These are phyloP conservation scores for Chloris gayana DNA, from an alignment of 176 grass and related monocot species.

Conservation along the genomic window DNA sequence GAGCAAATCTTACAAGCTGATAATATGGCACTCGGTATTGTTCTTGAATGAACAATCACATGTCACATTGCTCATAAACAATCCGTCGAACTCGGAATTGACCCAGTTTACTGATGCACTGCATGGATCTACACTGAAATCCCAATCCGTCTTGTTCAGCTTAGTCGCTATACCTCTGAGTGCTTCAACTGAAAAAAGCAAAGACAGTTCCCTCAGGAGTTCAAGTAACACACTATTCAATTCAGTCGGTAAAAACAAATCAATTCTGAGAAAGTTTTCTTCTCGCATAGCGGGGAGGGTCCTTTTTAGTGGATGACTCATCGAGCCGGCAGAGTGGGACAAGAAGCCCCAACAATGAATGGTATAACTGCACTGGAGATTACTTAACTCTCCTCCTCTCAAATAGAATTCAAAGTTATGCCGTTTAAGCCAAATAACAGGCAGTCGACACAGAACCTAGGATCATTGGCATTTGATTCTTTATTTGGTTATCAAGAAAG, in stretches of 20 bases:
- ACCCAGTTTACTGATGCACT: conserved; percentile 47
- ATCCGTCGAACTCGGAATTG: conserved; percentile 18
- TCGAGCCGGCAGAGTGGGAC: too few species aligned
- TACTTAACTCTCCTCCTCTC: too few species aligned
- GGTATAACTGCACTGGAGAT: too few species aligned
- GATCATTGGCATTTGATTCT: background rate
- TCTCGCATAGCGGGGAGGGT: too few species aligned
- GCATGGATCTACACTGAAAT: conserved; percentile 79
- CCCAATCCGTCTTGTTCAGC: conserved; percentile 71
- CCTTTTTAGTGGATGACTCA: too few species aligned
- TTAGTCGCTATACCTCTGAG: conserved; percentile 63
- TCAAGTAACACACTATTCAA: too few species aligned
- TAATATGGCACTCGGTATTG: conserved; percentile 59
- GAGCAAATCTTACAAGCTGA: conserved; percentile 60
- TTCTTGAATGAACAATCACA: conserved; percentile 73
- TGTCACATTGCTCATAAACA: conserved; percentile 57
- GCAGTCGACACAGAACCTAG: background rate
- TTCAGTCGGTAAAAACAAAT: too few species aligned
- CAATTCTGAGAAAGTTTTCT: too few species aligned
- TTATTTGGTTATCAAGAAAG: conserved; percentile 1
- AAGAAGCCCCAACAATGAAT: too few species aligned
- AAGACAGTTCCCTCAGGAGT: background rate
- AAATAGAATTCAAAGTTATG: too few species aligned
- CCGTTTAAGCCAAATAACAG: background rate
- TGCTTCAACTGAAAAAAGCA: conserved; percentile 65